These are phyloP conservation scores for Xylaria arbuscula DNA, from an alignment of 2,329 filamentous ascomycete genomes.

Conservation along the genomic window DNA sequence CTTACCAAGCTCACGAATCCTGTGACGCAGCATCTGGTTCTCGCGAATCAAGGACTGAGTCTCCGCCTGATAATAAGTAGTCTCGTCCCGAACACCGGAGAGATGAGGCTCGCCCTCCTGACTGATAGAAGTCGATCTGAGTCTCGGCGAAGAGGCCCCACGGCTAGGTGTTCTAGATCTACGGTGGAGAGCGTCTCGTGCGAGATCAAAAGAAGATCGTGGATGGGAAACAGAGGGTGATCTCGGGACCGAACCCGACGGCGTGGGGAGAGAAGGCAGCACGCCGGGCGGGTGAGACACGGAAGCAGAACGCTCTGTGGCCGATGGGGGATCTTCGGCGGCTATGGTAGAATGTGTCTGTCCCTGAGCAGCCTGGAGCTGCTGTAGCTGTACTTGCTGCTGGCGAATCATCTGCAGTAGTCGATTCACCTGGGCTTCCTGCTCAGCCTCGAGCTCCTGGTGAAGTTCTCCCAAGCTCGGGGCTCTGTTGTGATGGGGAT, in stretches of 20 bases:
- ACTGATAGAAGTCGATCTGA: conserved; percentile 68
- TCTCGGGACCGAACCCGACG: conserved; percentile 60
- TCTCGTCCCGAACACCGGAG: conserved; percentile 76
- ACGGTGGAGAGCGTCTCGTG: conserved; percentile 65
- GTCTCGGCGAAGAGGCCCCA: conserved; percentile 64
- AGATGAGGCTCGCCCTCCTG: conserved; percentile 69
- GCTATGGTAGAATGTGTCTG: conserved; percentile 57
- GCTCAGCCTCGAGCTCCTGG: conserved; percentile 82
- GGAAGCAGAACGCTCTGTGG: conserved; percentile 58
- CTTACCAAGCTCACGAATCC: conserved; percentile 77
- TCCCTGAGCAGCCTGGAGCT: conserved; percentile 62
- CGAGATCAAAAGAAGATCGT: conserved; percentile 69
- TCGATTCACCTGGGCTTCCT: conserved; percentile 83
- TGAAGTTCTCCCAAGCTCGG: conserved; percentile 82
- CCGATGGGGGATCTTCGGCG: conserved; percentile 62
- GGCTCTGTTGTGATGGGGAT: conserved; percentile 72
- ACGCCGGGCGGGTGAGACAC: conserved; percentile 52
- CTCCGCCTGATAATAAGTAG: conserved; percentile 83
- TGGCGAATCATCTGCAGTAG: conserved; percentile 80
- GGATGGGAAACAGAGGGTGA: conserved; percentile 63
- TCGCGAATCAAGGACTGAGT: conserved; percentile 81
- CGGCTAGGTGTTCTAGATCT: conserved; percentile 70
- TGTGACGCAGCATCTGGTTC: conserved; percentile 83
- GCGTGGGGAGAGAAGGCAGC: conserved; percentile 51
- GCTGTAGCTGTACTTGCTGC: conserved; percentile 77